These are phyloP conservation scores for Cystobasidium pallidum DNA, from an alignment of 1,284 basidiomycete species.

Conservation along the genomic window DNA sequence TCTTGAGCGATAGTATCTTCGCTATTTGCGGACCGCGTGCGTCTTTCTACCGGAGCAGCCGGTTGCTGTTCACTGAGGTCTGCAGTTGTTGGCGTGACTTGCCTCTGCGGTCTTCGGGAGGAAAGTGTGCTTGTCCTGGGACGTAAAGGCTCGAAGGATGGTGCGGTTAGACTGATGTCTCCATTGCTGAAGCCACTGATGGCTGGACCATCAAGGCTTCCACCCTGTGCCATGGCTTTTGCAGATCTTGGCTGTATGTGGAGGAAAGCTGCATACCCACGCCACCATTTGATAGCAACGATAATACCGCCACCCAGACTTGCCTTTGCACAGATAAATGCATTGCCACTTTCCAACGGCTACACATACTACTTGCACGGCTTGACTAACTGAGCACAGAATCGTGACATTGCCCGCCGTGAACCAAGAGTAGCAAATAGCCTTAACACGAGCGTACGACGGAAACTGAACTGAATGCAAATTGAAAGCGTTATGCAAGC, in stretches of 20 bases:
- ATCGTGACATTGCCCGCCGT: no score
- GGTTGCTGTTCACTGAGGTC: no score
- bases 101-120: slow-evolving; percentile 7
- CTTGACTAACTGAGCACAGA: no score
- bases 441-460: no score
- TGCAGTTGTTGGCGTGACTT: not conserved
- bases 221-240: slow-evolving; percentile 2
- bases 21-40: not conserved
- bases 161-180: slow-evolving; percentile 35
- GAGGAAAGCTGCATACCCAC: not conserved
- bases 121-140: not conserved
- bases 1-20: slow-evolving; percentile 3
- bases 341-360: no score
- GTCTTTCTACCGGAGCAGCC: not conserved
- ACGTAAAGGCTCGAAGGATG: slow-evolving; percentile 6
- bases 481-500: no score
- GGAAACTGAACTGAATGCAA: no score
- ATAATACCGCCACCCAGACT: not conserved
- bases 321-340: not conserved
- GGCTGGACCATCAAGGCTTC: slow-evolving; percentile 34
- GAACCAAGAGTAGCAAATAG: no score
- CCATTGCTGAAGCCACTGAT: slow-evolving; percentile 26
- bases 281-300: not conserved
- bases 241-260: not conserved
- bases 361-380: no score